Evolutionary conservation across 176 grass and related monocot species (phyloP), one percentile per base, ranked within the genome.

Genomic region (Avena sativa): DNA sequence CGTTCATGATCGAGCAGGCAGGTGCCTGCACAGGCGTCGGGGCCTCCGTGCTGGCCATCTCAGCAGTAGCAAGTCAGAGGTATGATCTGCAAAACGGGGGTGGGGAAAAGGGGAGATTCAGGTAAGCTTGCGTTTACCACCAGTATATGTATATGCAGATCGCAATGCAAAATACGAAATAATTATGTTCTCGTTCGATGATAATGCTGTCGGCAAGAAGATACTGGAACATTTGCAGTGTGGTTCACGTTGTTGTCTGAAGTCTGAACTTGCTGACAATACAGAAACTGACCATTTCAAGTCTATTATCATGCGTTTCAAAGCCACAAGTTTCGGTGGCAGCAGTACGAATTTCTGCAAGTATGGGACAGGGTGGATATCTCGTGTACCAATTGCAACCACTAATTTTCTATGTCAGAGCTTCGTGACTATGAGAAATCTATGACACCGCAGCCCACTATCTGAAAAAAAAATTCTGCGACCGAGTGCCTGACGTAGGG

Each of bases 21-120:
- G 81, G 6, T 13, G 82, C 50, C 44, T 66, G 65, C 57, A 88
- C 9, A 4, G 73, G n/a, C 21, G 79, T 17, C 56, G 81, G 63
- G 15, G 79, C 43, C 74, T 90, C 86, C 9, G 86, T 14, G 73
- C 79, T 53, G 11, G 82, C 59, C 91, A 83, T 93, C n/a, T 53
- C 52, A 62, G 79, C 64, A 57, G 82, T 71, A 74, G 48, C 1
- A 12, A n/a, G 55, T 87, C 40, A 8, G 12, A 20, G 48, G 49
- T 43, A 2, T n/a, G 83, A 51, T 34, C 85, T 87, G 89, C 51
- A 84, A 19, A 64, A 38, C 36, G 13, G 23, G 56, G 1, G 38
- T 0, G 4, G 8, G 5, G 36, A 82, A 50, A 16, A n/a, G 0
- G 0, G 40, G 12, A 70, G 3, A 32, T 2, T 66, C 48, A 13